Evolutionary conservation across 1,139 yeast genomes (phyloP), one percentile per base, ranked within the genome.

Genomic region (Lodderomyces jiufengensis): DNA sequence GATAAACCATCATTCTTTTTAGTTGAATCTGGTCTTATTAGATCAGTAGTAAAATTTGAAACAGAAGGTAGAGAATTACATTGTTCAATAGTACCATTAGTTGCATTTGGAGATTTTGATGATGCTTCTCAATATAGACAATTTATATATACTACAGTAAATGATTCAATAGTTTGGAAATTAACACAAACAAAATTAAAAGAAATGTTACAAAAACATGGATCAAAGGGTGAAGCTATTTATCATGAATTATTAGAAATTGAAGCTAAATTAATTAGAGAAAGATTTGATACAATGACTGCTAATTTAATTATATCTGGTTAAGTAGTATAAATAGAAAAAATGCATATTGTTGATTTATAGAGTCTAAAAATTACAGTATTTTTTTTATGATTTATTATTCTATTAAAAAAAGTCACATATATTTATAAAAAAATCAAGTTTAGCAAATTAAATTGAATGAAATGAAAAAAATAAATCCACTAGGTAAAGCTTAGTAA

Each of bases 11-110:
- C 66, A 9, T 79, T 90, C 44, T 83, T 84, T 52, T 57, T 85
- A 13, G 81, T 92, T 13, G 97, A 90, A 50, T 68, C 80, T 2
- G 98, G 98, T 1, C 68, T 86, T 27, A 67, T 92, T 29, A 73
- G 83, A 29, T 78, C 86, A 3, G 75, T 63, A 54, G 44, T 80
- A 66, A 59, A 70, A 62, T 51, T 77, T 70, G 70, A 71, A 44
- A 56, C 70, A 48, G 69, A 73, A 46, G 72, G 72, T 46, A 74
- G 84, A 3, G 76, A 74, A 30, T 70, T 90, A 25, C 76, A 74
- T 39, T 92, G 92, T 43, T 81, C 87, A 12, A 76, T 90, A 39
- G 72, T 92, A 24, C 95, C 96, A n/a, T 78, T 88, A 45, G 88
- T 97, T 0, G 81, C 95, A 4, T 85, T 88, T 58, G 98, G 98